Percentiles rank a stretch among this genome's conserved stretches.
phyloP scores from a whole-genome alignment of 305 asterid genomes.

The Nicotiana rustica region DNA sequence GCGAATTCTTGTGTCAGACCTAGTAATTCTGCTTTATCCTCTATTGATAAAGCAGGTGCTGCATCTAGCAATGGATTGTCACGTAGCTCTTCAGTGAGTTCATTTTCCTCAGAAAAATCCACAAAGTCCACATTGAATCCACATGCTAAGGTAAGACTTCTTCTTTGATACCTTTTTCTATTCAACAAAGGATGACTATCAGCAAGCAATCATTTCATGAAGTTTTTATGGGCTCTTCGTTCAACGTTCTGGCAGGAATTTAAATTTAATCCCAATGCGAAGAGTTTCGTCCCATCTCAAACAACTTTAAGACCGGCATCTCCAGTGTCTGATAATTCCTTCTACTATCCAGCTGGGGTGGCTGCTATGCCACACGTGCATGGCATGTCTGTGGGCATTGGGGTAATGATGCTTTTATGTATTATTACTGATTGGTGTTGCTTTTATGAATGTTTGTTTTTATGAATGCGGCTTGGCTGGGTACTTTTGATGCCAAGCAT shows the following conservation, averaged over 20 bases:
- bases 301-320: slow-evolving; percentile 76
- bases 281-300: slow-evolving; percentile 80
- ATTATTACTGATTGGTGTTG: slow-evolving; percentile 14
- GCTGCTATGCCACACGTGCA: slow-evolving; percentile 75
- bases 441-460: slow-evolving; percentile 13
- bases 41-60: slow-evolving; percentile 74
- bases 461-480: background rate
- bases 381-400: slow-evolving; percentile 82
- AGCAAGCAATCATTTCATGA: slow-evolving; percentile 13
- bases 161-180: background rate
- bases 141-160: slow-evolving; percentile 76
- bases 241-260: slow-evolving; percentile 71
- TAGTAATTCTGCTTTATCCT: slow-evolving; percentile 72
- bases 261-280: slow-evolving; percentile 85
- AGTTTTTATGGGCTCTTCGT: slow-evolving; percentile 15
- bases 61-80: slow-evolving; percentile 78
- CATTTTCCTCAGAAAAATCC: slow-evolving; percentile 89
- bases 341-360: slow-evolving; percentile 82
- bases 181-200: slow-evolving; percentile 6
- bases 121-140: slow-evolving; percentile 84
- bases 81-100: slow-evolving; percentile 83
- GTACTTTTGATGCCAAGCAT: background rate
- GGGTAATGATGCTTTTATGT: slow-evolving; percentile 57
- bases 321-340: slow-evolving; percentile 76
- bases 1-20: slow-evolving; percentile 56